These are phyloP conservation scores for Benincasa hispida DNA, from an alignment of 306 rosid species.

Conservation along the genomic window DNA sequence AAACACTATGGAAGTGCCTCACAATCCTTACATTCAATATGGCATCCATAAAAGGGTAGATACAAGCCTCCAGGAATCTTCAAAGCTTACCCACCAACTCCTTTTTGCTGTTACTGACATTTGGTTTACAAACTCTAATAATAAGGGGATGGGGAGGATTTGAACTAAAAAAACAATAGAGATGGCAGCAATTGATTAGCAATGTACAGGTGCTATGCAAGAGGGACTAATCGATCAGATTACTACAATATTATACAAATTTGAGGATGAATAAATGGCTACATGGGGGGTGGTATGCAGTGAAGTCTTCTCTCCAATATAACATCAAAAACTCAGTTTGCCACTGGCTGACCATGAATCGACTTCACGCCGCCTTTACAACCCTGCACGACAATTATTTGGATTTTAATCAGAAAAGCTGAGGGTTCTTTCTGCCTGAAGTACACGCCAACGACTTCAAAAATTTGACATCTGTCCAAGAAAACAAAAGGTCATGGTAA, in stretches of 20 bases:
- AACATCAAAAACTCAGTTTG: background rate
- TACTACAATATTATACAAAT: conserved; percentile 1
- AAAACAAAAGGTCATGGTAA: background rate
- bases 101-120: background rate
- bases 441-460: background rate
- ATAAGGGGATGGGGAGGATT: background rate
- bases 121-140: conserved; percentile 4
- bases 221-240: background rate
- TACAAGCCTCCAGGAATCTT: background rate
- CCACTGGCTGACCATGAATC: background rate
- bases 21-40: background rate
- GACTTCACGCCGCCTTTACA: background rate
- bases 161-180: background rate
- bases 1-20: background rate
- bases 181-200: background rate
- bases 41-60: background rate
- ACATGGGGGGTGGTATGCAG: background rate
- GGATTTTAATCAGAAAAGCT: background rate
- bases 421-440: background rate
- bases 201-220: background rate
- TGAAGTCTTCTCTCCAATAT: background rate
- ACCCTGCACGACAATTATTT: background rate
- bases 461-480: background rate
- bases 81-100: background rate
- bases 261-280: background rate